Base-by-base conservation (phyloP, 1,284 basidiomycete genomes). In the Tranzscheliella williamsii region DNA sequence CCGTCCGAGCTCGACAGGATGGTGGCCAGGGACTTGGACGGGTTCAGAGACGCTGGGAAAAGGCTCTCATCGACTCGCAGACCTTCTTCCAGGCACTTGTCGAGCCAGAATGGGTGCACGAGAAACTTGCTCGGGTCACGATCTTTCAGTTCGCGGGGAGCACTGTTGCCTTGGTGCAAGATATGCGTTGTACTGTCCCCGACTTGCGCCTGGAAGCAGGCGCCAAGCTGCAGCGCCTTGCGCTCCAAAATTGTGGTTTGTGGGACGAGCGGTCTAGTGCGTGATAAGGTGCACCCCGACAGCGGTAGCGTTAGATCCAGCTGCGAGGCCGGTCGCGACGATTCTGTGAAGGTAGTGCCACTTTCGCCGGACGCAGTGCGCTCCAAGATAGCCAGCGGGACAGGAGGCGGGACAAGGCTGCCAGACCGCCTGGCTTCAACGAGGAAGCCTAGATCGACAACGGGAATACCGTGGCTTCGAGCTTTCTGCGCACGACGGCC, bases 101-200 rank as follows among this genome's bases (percentile, higher is more conserved):
- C 61, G 27, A 64, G 51, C 61, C 61, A 64, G 11, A 31, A 42
- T 3, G 61, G 61, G 18, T 64, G 61, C 21, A 64, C 55, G n/a
- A 51, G 26, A 34, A 58, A 54, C 4, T 37, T 30, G 1, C 34
- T 18, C 4, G 22, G 17, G 1, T 40, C 34, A 11, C 53, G 41
- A 2, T 54, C 50, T 34, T 48, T 58, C 31, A 20, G 30, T 26
- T 64, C 51, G 5, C 55, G 50, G 20, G 61, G 42, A 8, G 38
- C 17, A 3, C 36, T 36, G 2, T 43, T n/a, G 15, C 61, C 55
- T n/a, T 29, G 36, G 31, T 64, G 61, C 3, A 64, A 27, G 20
- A 64, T 37, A 22, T 64, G 61, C 2, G 61, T 58, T 3, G 51
- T 55, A 9, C 31, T 9, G 9, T 38, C 50, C 29, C 36, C 46